Conservation (phyloP, 768 basidiomycete species). For the Trametes elegans region DNA sequence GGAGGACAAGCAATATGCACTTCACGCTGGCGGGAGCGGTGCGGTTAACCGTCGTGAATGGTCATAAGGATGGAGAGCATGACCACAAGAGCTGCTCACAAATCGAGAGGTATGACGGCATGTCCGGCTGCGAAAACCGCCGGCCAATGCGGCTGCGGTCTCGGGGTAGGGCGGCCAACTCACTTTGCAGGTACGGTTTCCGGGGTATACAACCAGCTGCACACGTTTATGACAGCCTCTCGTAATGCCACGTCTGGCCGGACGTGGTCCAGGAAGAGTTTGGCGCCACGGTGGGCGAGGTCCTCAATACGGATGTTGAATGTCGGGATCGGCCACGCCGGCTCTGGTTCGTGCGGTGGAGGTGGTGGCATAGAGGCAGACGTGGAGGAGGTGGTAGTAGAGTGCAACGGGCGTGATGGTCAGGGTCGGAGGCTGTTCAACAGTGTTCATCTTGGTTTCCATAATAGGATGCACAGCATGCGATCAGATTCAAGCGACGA, state of each 20-base stretch:
- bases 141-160: background rate
- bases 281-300: slow-evolving; percentile 54
- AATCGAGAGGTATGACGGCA: slow-evolving; percentile 36
- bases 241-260: slow-evolving; percentile 39
- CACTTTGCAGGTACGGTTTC: slow-evolving; percentile 47
- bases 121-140: slow-evolving; percentile 19
- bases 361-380: slow-evolving; percentile 25
- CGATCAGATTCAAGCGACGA: background rate
- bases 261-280: slow-evolving; percentile 53
- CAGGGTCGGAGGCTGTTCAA: background rate
- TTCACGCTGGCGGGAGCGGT: slow-evolving; percentile 41
- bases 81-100: slow-evolving; percentile 19
- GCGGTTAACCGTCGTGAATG: slow-evolving; percentile 4
- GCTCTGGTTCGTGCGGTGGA: slow-evolving; percentile 20
- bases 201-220: slow-evolving; percentile 42
- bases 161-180: slow-evolving; percentile 23
- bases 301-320: slow-evolving; percentile 58
- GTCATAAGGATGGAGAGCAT: slow-evolving; percentile 11
- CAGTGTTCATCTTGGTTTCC: slow-evolving; percentile 1
- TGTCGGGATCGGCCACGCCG: slow-evolving; percentile 53
- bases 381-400: background rate
- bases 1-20: slow-evolving; percentile 55
- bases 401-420: background rate
- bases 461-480: background rate
- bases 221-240: slow-evolving; percentile 40